Base-by-base conservation (phyloP, 1,284 basidiomycete species). In the Trametes pubescens region DNA sequence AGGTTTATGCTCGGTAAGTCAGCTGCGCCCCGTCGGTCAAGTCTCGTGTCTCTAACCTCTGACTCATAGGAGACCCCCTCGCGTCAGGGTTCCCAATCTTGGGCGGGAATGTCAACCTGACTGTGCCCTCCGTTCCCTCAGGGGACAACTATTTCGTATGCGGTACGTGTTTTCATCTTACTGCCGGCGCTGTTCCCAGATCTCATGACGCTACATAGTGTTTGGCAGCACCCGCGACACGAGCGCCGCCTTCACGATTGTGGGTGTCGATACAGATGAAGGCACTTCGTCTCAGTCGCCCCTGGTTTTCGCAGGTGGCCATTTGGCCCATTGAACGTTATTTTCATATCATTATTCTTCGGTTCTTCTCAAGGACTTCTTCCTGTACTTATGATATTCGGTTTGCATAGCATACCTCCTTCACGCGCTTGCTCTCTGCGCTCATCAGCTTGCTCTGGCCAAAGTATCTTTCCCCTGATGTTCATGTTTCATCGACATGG, bases 201-300 rank as follows among this genome's bases (percentile, higher is more conserved):
- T 5, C 37, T 35, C 6, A 24, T 34, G 24, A 34, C 24, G 22
- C 9, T 38, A 24, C 11, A 18, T 65, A 86, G 83, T 86, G 52
- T 77, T 85, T 58, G 84, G 84, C 18, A 79, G 84, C 67, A 84
- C 83, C 38, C 83, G 83, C 29, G 78, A 84, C 61, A 79, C 72
- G 66, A 82, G 80, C 61, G 72, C 69, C 0, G 0, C 68, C 35
- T 83, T 84, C 51, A 72, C 75, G 8, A 84, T 83, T 66, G 35
- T 66, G 43, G 66, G 66, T 46, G 57, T 57, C 35, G 52, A 65
- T 26, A 35, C 61, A 1, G 59, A 26, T 16, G 29, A 24, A 8
- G n/a, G 18, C 3, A 2, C 26, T 21, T 34, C 21, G 32, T 46
- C 43, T 11, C 32, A 34, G 8, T 16, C 14, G 6, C 11, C 24